Evolutionary conservation across 2,329 filamentous ascomycete genomes (phyloP), one percentile per base, ranked within the genome.

Genomic region (Colletotrichum graminicola): DNA sequence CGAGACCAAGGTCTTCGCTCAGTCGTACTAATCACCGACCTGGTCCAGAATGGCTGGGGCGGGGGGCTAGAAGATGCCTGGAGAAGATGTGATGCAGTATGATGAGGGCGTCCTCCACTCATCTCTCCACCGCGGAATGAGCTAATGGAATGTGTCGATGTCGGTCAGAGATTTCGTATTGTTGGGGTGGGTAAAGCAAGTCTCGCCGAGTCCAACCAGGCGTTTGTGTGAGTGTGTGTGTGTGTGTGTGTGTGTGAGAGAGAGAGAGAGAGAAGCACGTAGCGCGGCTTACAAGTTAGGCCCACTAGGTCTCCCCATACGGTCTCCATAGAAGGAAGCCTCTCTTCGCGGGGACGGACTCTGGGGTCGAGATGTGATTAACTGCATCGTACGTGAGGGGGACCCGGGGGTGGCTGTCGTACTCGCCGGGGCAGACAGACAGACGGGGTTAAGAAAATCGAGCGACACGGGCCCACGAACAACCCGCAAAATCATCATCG

Each of bases 251-350:
- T 16, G n/a, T 32, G 11, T 32, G 66, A 54, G 62, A 12, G 32
- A 41, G 39, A 39, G 36, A 39, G 36, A 2, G 36, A 51, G 29
- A 49, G 34, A 32, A 49, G 21, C 18, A 21, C 32, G 11, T 23
- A n/a, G 36, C 41, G 32, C 41, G 55, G 26, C 41, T 41, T 52
- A 32, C 43, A 2, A 54, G 26, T 68, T 45, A 3, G 41, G 16
- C 16, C 26, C 57, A 54, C 64, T 64, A 55, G 52, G 34, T 59
- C 62, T 59, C 68, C 68, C 52, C 57, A 57, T 54, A 71, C 32
- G 8, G 36, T 52, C 64, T 36, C 68, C 68, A 67, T 67, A 5
- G 6, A 68, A 71, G 64, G 64, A 71, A 71, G 57, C 43, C 63
- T 62, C 26, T 68, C 34, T 63, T 45, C 57, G 57, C 52, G 68